Evolutionary conservation across 805 yeast species (phyloP).

Genomic region (Komagataella mondaviorum): DNA sequence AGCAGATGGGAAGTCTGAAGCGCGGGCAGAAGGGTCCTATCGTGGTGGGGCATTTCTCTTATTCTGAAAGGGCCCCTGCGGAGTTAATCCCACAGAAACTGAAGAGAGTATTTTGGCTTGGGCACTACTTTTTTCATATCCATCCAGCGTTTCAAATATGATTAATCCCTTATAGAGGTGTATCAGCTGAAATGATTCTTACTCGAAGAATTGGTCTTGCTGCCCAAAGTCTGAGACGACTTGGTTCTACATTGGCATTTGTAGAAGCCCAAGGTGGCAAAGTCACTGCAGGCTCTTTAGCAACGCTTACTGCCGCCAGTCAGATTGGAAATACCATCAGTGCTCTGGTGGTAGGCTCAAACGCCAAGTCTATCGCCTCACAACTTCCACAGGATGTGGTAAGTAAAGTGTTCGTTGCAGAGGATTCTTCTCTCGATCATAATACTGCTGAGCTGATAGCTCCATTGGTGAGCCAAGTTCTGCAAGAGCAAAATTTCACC

Average conservation of each 20-base stretch:
- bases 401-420: conserved; percentile 42
- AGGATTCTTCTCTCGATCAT: conserved; percentile 47
- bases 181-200: background rate
- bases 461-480: conserved; percentile 43
- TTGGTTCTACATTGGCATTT: conserved; percentile 63
- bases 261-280: conserved; percentile 48
- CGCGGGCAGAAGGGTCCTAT: background rate
- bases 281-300: conserved; percentile 55
- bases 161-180: background rate
- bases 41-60: background rate
- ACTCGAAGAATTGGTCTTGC: background rate
- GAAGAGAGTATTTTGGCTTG: background rate
- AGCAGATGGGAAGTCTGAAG: background rate
- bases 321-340: conserved; percentile 66
- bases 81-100: too few species aligned
- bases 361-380: conserved; percentile 35
- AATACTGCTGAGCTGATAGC: conserved; percentile 71
- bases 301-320: conserved; percentile 66
- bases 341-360: conserved; percentile 63
- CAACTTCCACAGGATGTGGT: conserved; percentile 39
- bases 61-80: background rate
- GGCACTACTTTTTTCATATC: background rate
- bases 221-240: conserved; percentile 13
- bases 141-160: background rate
- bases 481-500: conserved; percentile 28